Conservation (phyloP, 2,329 filamentous ascomycete species). For the Rachicladosporium sp. region DNA sequence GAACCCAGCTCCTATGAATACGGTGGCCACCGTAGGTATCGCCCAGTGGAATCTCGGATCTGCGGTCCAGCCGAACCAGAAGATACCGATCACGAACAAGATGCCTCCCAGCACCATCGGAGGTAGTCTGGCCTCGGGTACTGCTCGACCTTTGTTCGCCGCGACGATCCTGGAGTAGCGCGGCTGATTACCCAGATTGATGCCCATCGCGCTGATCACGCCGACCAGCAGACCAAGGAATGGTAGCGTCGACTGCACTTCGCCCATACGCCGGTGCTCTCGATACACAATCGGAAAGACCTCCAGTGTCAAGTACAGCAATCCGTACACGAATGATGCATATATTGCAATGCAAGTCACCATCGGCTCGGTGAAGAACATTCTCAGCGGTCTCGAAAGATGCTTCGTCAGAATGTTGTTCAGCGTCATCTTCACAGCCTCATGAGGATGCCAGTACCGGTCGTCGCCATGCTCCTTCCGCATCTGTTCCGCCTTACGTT, state of each 20-base stretch:
- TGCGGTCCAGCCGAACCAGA: conserved; percentile 33
- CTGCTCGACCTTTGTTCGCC: conserved; percentile 21
- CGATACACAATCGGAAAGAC: conserved; percentile 37
- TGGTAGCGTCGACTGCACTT: conserved; percentile 31
- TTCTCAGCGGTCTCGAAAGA: conserved; percentile 28
- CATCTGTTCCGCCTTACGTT: conserved; percentile 26
- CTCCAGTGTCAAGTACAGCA: conserved; percentile 36
- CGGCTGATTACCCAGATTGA: conserved; percentile 39
- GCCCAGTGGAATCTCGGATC: conserved; percentile 27
- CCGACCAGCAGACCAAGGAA: conserved; percentile 36
- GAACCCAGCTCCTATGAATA: conserved; percentile 35
- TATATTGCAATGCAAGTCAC: conserved; percentile 38
- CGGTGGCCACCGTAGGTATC: conserved; percentile 27
- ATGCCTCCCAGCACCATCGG: conserved; percentile 35
- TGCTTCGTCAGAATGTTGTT: conserved; percentile 31
- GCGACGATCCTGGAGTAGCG: conserved; percentile 27
- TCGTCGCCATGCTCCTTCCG: conserved; percentile 28
- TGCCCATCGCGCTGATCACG: conserved; percentile 26
- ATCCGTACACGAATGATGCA: conserved; percentile 33
- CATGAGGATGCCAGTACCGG: conserved; percentile 33
- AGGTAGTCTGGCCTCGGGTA: conserved; percentile 26
- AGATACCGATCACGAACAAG: conserved; percentile 31
- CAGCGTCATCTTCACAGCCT: conserved; percentile 28
- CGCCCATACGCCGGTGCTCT: conserved; percentile 29
- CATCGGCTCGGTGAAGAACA: conserved; percentile 38